These are phyloP conservation scores for Tylopilus sp. DNA, from an alignment of 768 basidiomycete species.

Conservation along the genomic window DNA sequence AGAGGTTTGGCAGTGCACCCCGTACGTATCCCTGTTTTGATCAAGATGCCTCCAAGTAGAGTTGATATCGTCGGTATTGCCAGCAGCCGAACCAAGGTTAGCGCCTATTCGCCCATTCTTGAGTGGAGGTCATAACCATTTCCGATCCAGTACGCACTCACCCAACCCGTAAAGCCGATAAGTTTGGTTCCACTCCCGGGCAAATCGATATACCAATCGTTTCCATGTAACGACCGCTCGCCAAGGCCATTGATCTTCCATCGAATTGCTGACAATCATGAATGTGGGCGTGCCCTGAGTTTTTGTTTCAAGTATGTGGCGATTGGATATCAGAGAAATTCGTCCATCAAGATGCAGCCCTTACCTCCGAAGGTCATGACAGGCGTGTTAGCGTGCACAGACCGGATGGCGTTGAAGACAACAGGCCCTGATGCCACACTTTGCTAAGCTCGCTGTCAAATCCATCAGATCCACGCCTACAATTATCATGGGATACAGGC, in stretches of 20 bases:
- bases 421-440: slow-evolving; percentile 49
- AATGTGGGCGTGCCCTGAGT: slow-evolving; percentile 47
- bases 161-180: slow-evolving; percentile 41
- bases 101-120: slow-evolving; percentile 34
- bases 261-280: slow-evolving; percentile 26
- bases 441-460: background rate
- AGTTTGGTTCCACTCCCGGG: background rate
- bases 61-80: slow-evolving; percentile 46
- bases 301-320: too few relatives aligned
- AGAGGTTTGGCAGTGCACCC: slow-evolving; percentile 40
- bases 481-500: slow-evolving; percentile 70
- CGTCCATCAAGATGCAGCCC: background rate
- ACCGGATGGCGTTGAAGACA: slow-evolving; percentile 71
- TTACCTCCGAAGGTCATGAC: slow-evolving; percentile 79
- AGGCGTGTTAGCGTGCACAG: slow-evolving; percentile 66
- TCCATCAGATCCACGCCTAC: slow-evolving; percentile 32
- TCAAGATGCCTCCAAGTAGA: slow-evolving; percentile 76
- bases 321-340: too few relatives aligned
- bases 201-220: slow-evolving; percentile 59
- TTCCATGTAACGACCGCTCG: slow-evolving; percentile 90
- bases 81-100: slow-evolving; percentile 39
- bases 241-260: slow-evolving; percentile 41
- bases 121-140: background rate
- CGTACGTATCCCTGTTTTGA: slow-evolving; percentile 72
- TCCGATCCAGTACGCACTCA: slow-evolving; percentile 44